Percentiles rank a stretch among this genome's conserved stretches.
phyloP scores from a whole-genome alignment of 345 rosid species.

The Salix dunnii region DNA sequence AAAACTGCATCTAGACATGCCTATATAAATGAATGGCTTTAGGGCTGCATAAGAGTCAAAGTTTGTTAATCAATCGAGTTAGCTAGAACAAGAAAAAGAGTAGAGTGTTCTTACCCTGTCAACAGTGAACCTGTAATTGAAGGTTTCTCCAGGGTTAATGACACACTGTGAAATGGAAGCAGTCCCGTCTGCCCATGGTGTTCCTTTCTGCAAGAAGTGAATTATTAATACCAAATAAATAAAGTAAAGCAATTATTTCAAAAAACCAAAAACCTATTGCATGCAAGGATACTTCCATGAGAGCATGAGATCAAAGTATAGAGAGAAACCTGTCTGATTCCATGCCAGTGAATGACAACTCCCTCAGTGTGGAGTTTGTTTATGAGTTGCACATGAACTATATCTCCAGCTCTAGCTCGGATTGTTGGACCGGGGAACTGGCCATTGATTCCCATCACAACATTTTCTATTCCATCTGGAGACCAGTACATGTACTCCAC shows the following conservation, averaged over 20 bases:
- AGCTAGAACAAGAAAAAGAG: background rate
- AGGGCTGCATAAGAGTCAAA: too few relatives aligned
- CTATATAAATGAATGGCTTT: too few relatives aligned
- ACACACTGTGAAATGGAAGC: slow-evolving; percentile 76
- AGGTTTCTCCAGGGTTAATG: slow-evolving; percentile 75
- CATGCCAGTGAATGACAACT: slow-evolving; percentile 93
- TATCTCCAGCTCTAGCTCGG: slow-evolving; percentile 57
- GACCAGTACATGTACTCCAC: slow-evolving; percentile 57
- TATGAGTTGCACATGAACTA: slow-evolving; percentile 48
- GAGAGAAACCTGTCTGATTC: slow-evolving; percentile 64
- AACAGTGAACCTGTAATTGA: slow-evolving; percentile 60
- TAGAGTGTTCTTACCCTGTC: slow-evolving; percentile 44
- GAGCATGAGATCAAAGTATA: background rate
- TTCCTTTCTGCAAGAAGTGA: slow-evolving; percentile 42
- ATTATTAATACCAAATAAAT: too few relatives aligned
- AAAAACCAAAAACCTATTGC: background rate
- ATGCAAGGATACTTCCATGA: too few relatives aligned
- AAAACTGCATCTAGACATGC: too few relatives aligned
- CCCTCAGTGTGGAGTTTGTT: slow-evolving; percentile 75
- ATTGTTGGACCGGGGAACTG: slow-evolving; percentile 88
- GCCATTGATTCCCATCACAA: slow-evolving; percentile 73
- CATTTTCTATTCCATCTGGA: slow-evolving; percentile 65
- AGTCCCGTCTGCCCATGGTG: slow-evolving; percentile 93
- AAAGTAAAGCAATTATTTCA: too few relatives aligned
- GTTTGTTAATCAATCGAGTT: too few relatives aligned